Evolutionary conservation across 1,139 yeast species (phyloP), one percentile per base, ranked within the genome.

Genomic region (Saccharomyces hybrid): DNA sequence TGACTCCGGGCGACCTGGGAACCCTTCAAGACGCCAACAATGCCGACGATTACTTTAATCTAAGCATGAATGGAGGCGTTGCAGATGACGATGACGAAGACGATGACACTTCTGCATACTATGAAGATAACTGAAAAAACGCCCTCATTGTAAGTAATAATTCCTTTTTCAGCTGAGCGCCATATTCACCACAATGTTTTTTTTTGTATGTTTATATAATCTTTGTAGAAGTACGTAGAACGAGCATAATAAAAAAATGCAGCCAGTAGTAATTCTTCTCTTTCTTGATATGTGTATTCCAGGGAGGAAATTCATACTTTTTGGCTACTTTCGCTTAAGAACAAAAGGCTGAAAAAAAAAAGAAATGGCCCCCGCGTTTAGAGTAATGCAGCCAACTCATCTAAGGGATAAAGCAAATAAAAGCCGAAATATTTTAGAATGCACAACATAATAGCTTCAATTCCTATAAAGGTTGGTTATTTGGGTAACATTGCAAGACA

Each of bases 21-120:
- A 85, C 96, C 11, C 77, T 93, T 64, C 97, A 89, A 72, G 99
- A 93, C 70, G 89, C 89, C 46, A 79, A 89, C 54, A 83, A 85
- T 61, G 85, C 88, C 44, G 95, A 86, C 54, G 96, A 88, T 68
- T 93, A 89, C 69, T 93, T 95, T 81, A 83, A 78, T 63, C 77
- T 91, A 60, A 87, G 88, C 31, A 78, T 73, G 46, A 81, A 75
- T 50, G 81, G 76, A 38, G 81, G 76, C 49, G 46, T 47, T 56
- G 81, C 75, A 21, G 21, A 4, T 4, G 21, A 21, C 42, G 83
- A 73, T 27, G 75, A 70, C 12, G 76, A 72, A 16, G 78, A 73
- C 3, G 72, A 67, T 3, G 71, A 64, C 16, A 38, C 42, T 19
- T 38, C 42, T 16, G 42, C 42, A 38, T 38, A 38, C 42, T 38